Evolutionary conservation across 495 filamentous ascomycete species (phyloP), one percentile per base, ranked within the genome.

Genomic region (Aspergillus haitiensis): DNA sequence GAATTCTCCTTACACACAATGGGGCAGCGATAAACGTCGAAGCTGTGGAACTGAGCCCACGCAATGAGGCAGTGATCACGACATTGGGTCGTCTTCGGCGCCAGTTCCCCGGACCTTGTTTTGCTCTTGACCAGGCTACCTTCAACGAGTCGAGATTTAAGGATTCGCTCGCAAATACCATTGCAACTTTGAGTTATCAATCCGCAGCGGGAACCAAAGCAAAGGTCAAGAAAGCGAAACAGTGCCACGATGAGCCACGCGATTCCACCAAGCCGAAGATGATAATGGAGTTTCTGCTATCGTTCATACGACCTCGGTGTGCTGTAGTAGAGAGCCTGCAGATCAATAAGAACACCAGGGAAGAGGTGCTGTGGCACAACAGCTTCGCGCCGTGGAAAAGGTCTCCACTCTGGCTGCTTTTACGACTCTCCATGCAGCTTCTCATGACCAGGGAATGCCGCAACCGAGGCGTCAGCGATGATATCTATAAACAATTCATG

Each of bases 341-440:
- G 2, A 72, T 88, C 6, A 50, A 58, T n/a, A 90, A 89, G 63
- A 75, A 79, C 50, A 87, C 82, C 13, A 76, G 83, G 9, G 85
- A 90, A 53, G 83, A 88, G 31, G 80, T 87, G 1, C 46, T 81
- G 27, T 88, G 79, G 79, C 2, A 66, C 2, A 44, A 78, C 21
- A 61, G 66, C 12, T 15, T 31, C 0, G 46, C 63, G 0, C 84
- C 84, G 0, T 89, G 85, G 80, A 75, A 77, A 8, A 56, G 87
- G 35, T 87, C 84, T 16, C 64, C 84, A 0, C 52, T 82, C 0
- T 89, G 86, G 86, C 68, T 88, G 2, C 69, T 89, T 0, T 48
- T 87, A 10, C 82, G 86, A 0, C 84, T 86, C 2, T 61, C 72
- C 0, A 52, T 88, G 35, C 84, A 87, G 48, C 47, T 70, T 5